Evolutionary conservation across 164 flowering plant genomes (phyloP), one percentile per base, ranked within the genome.

Genomic region (Chimonanthus praecox): DNA sequence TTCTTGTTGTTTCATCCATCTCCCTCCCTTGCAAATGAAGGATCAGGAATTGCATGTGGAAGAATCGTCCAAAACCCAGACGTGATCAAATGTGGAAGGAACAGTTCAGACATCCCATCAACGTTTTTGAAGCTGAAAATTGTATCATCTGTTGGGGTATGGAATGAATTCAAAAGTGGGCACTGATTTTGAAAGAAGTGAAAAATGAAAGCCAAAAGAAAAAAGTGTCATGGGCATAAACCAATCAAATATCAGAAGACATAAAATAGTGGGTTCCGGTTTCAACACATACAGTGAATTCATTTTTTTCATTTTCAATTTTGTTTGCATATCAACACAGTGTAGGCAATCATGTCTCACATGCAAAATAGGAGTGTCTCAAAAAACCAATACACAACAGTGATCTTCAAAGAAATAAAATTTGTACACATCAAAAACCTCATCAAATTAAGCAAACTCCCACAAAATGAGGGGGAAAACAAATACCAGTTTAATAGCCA

Each of bases 401-500:
- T 8, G 44, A 8, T 7, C 3, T 15, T 45, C 68, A 65, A 65
- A 33, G 45, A 33, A 4, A 65, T 64, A 9, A 21, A 64, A 8
- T 21, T 43, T 20, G 20, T 21, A 64, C 8, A 33, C 67, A 18
- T 7, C 4, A 44, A 67, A 67, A 45, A 45, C 13, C 6, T 6
- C 49, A 21, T 67, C 21, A 67, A 67, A 8, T 3, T 20, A 67
- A 7, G 70, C 8, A 20, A 45, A 47, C 16, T 51, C 58, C 15
- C 4, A 16, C n/a, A 33, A 33, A 33, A 33, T 33, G 33, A 33
- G 33, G 33, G 33, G 33, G 33, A 33, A 33, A 4, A 67, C 3
- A 61, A 67, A 44, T 74, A 85, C 87, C 78, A 85, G 70, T 73
- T 90, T 90, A 43, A 89, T 79, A 72, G 91, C 95, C 64, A 89